Evolutionary conservation across 768 basidiomycete genomes (phyloP).

Genomic region (Suillus lakei): DNA sequence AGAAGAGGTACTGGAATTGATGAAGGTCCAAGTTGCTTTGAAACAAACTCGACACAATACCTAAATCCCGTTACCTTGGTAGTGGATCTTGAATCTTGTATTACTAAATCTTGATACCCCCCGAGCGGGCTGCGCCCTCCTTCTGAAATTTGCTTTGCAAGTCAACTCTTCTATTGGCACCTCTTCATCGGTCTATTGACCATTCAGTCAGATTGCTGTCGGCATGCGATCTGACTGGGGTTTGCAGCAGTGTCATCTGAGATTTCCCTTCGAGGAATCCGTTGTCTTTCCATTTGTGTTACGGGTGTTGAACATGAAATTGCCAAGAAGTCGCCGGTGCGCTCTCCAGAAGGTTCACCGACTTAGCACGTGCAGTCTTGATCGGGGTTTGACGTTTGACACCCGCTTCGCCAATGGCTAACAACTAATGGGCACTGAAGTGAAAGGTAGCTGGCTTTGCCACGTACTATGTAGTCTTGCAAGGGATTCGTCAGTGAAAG

Average conservation of each 20-base stretch:
- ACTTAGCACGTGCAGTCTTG: too few relatives aligned
- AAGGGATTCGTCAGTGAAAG: neutral
- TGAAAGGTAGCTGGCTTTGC: too few relatives aligned
- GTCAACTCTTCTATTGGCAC: neutral
- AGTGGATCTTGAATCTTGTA: neutral
- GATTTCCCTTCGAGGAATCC: neutral
- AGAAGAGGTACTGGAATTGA: conserved; percentile 40
- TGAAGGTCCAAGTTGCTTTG: conserved; percentile 16
- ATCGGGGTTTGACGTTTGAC: too few relatives aligned
- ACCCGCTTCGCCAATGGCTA: too few relatives aligned
- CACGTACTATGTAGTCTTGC: too few relatives aligned
- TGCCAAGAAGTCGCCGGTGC: too few relatives aligned
- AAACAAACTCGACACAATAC: neutral
- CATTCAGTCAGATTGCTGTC: neutral
- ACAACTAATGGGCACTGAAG: too few relatives aligned
- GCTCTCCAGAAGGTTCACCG: too few relatives aligned
- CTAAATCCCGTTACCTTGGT: neutral
- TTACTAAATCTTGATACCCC: neutral
- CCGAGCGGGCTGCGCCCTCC: too few relatives aligned
- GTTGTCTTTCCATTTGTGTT: neutral
- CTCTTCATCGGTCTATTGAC: neutral
- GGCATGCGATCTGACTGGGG: neutral
- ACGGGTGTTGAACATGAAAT: neutral
- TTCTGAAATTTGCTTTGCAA: neutral
- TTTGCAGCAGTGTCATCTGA: neutral